Evolutionary conservation across 208 protist species (phyloP).

Genomic region (Wallacemonas sp.): DNA sequence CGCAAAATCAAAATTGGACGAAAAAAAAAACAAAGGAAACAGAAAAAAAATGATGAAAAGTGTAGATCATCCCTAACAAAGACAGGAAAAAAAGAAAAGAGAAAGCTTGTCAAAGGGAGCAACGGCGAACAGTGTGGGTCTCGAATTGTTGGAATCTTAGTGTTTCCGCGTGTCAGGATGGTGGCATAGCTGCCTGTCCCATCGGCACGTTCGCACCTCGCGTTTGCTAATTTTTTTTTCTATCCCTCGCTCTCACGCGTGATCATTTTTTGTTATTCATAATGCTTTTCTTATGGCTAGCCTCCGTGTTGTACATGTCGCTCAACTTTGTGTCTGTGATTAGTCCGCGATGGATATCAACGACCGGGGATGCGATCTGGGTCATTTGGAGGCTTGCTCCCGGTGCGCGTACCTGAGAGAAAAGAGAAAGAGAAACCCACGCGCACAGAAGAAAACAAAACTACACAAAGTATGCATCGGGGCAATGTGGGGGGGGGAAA

Average conservation of each 20-base stretch:
- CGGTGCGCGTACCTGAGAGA: too few relatives aligned
- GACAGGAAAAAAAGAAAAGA: constrained; percentile 20
- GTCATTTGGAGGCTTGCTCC: too few relatives aligned
- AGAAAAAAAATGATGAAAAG: constrained; percentile 5
- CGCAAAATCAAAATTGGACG: too few relatives aligned
- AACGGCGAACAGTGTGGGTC: neutral
- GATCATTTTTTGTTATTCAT: too few relatives aligned
- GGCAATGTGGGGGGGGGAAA: neutral
- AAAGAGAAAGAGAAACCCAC: neutral
- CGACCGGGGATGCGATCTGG: too few relatives aligned
- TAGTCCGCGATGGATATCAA: too few relatives aligned
- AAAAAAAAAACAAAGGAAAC: constrained; percentile 3
- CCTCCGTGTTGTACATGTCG: too few relatives aligned
- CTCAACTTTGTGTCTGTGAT: too few relatives aligned
- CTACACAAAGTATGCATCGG: neutral
- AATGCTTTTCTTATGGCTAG: too few relatives aligned
- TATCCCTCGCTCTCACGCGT: too few relatives aligned
- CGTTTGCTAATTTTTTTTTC: neutral
- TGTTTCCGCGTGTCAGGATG: neutral
- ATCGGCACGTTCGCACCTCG: neutral
- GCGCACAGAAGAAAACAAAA: neutral
- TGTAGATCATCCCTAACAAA: too few relatives aligned
- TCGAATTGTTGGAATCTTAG: neutral
- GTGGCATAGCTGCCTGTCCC: neutral
- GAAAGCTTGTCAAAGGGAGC: neutral